Base-by-base conservation (phyloP, 2,329 filamentous ascomycete genomes). In the Cladophialophora chaetospira region DNA sequence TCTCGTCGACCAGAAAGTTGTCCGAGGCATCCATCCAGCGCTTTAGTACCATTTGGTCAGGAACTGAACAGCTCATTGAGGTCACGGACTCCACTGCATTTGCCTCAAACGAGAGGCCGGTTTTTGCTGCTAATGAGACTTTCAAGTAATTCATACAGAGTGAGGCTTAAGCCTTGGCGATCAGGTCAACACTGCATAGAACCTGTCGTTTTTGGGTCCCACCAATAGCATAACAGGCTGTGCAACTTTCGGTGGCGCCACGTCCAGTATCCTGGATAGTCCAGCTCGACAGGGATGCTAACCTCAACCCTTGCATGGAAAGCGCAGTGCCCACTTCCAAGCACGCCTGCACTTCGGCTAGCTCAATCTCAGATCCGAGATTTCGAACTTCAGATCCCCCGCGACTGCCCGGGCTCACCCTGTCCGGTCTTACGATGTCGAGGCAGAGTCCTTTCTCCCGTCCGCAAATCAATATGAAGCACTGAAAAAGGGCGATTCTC, bases 161-260 rank as follows among this genome's bases (percentile, higher is more conserved):
- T 53, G 57, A 60, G 49, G 57, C 57, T 56, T 53, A 43, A 44
- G 15, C 28, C 28, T 38, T 36, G 56, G 42, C 51, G 40, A 58
- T 58, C 50, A 50, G 21, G 5, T 23, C 15, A 21, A 50, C 42
- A 36, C n/a, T 21, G 38, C 31, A 60, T 44, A 43, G 57, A 60
- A 60, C 57, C 43, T 56, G 57, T 60, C 57, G 53, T 50, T 60
- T 51, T 43, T 11, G n/a, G 36, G 48, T n/a, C 25, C 8, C 48
- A 42, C 38, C 48, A 45, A 50, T 46, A 36, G 47, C 47, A 15
- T 53, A 45, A 40, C 26, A 45, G 53, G 48, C 45, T 4, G 57
- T 60, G 44, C 28, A 35, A 59, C 40, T 8, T n/a, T 6, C 10
- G 6, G 19, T 6, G 4, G 36, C 35, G 36, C 44, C 40, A 56